Percentiles rank a stretch among this genome's conserved stretches.
Evolutionary conservation across 345 rosid genomes (phyloP).

Genomic region (Camelina sativa): DNA sequence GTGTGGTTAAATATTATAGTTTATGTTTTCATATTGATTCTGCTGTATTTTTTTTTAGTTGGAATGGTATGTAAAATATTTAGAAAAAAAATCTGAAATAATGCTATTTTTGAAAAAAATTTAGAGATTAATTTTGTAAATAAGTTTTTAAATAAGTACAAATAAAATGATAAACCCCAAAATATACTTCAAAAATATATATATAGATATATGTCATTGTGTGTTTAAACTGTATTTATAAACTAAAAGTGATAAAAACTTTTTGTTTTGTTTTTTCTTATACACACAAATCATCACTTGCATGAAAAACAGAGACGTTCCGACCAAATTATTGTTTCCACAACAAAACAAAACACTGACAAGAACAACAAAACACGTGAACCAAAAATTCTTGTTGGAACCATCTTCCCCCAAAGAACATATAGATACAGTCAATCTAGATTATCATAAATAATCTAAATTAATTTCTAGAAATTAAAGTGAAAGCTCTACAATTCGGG

Average conservation of each 20-base stretch:
- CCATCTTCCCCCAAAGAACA: constrained; percentile 28
- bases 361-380: constrained; percentile 31
- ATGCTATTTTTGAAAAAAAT: too few relatives aligned
- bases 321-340: neutral
- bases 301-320: neutral
- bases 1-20: too few relatives aligned
- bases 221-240: neutral
- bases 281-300: constrained; percentile 19
- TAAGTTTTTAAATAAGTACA: too few relatives aligned
- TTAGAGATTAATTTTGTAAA: too few relatives aligned
- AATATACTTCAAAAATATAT: too few relatives aligned
- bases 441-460: constrained; percentile 30
- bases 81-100: too few relatives aligned
- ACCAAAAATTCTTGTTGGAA: constrained; percentile 20
- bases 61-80: too few relatives aligned
- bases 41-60: too few relatives aligned
- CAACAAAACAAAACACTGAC: constrained; percentile 15
- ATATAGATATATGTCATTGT: too few relatives aligned
- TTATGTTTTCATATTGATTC: too few relatives aligned
- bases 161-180: too few relatives aligned
- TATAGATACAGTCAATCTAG: constrained; percentile 32
- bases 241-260: neutral
- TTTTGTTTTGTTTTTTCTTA: neutral
- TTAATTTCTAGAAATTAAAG: constrained; percentile 26
- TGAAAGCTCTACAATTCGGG: constrained; percentile 15